Base-by-base conservation (phyloP, 192 early-diverging fungal species). In the Spizellomyces punctatus region DNA sequence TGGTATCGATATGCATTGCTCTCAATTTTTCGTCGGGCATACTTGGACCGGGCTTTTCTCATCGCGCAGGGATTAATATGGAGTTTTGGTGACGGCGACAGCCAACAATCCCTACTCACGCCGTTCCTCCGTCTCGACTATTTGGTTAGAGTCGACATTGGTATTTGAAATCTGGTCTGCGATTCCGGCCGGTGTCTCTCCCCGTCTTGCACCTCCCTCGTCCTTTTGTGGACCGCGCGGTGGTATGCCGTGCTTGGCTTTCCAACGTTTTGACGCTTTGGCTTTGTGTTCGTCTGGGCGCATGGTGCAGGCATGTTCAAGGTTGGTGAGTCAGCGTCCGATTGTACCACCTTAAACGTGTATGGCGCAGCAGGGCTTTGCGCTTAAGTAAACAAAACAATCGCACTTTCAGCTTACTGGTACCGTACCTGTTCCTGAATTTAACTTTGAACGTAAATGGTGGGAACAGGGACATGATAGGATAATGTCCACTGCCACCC, bases 181-280 rank as follows among this genome's bases (percentile, higher is more conserved):
- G n/a, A 16, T 12, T 41, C 4, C 14, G 6, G 6, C 19, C 60
- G 19, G n/a, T 9, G 6, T 6, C 12, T 6, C 14, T 9, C 60
- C 19, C 60, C 60, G 5, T 6, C 36, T 14, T 41, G 41, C 5
- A 6, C 16, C 19, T 4, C 4, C 4, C 60, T 17, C 44, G 6
- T 17, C 64, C 42, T 65, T 6, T 16, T 49, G 64, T 42, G n/a
- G 6, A n/a, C 17, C 16, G 64, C 19, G 64, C 6, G 27, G 45
- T 14, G 43, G 42, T 16, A 47, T 47, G 21, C 62, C 71, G 62
- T 72, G 17, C 62, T 72, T 72, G n/a, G 71, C 60, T 43, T 72
- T 72, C 71, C 71, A 72, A 10, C 52, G 46, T 47, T 64, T 72
- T n/a, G 71, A 64, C 19, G 71, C 71, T 43, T 72, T 72, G 10